A percentile compares a stretch with the other conserved stretches of the same genome.
Conservation (phyloP, 192 early-diverging fungal species). For the Phlyctochytrium planicorne region DNA sequence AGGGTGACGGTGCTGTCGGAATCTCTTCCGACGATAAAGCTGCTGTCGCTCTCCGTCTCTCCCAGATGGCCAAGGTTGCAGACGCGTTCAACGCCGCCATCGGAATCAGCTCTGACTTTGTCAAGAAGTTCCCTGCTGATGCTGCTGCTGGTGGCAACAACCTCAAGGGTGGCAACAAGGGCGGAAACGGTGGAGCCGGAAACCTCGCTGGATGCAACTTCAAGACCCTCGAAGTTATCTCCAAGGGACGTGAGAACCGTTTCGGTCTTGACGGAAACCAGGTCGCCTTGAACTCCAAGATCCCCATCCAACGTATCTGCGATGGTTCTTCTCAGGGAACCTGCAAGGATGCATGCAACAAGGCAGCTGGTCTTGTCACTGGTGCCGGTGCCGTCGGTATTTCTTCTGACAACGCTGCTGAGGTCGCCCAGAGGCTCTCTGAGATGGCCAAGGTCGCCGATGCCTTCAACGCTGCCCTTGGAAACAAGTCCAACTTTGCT, state of each 20-base stretch:
- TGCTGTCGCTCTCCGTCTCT: no score
- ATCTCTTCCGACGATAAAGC: no score
- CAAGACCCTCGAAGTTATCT: slow-evolving; percentile 8
- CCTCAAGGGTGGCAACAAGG: not conserved
- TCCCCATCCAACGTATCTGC: slow-evolving; percentile 18
- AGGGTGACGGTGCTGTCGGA: no score
- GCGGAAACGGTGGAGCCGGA: not conserved
- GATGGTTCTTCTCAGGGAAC: no score
- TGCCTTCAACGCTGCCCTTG: slow-evolving; percentile 29
- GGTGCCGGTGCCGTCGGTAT: slow-evolving; percentile 6
- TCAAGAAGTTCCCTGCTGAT: not conserved
- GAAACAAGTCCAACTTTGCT: slow-evolving; percentile 19
- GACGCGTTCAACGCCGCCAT: slow-evolving; percentile 32
- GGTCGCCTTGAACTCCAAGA: slow-evolving; percentile 31
- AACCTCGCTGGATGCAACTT: no score
- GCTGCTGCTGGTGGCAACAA: not conserved
- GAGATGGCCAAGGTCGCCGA: slow-evolving; percentile 10
- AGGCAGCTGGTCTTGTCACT: not conserved
- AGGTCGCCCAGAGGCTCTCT: not conserved
- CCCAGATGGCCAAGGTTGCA: slow-evolving; percentile 7
- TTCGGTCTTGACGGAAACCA: slow-evolving; percentile 32
- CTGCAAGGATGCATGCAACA: slow-evolving; percentile 11
- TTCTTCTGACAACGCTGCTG: not conserved
- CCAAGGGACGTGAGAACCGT: slow-evolving; percentile 23
- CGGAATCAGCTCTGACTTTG: slow-evolving; percentile 20